Evolutionary conservation across 2,329 filamentous ascomycete species (phyloP).

Genomic region (Aspergillus uvarum): DNA sequence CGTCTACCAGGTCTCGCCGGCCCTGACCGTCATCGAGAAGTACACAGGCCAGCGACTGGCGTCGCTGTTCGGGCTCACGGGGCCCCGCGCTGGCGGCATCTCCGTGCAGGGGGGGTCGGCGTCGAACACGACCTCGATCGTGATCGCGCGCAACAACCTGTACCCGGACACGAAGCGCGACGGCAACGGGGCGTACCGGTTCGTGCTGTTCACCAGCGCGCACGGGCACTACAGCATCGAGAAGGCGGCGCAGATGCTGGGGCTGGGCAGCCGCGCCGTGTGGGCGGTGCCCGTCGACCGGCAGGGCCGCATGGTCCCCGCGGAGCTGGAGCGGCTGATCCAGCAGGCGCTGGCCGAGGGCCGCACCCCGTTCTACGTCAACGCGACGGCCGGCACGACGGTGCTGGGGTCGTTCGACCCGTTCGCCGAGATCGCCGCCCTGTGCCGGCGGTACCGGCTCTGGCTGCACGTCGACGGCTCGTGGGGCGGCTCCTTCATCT

Average conservation of each 20-base stretch:
- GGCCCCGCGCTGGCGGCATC: slow-evolving; percentile 68
- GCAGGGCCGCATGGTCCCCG: slow-evolving; percentile 68
- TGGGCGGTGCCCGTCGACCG: slow-evolving; percentile 72
- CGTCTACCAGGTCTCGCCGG: slow-evolving; percentile 91
- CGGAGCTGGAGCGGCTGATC: slow-evolving; percentile 64
- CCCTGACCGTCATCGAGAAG: slow-evolving; percentile 84
- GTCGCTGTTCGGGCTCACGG: slow-evolving; percentile 70
- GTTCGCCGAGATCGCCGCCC: slow-evolving; percentile 64
- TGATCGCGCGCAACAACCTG: slow-evolving; percentile 82
- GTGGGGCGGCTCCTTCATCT: slow-evolving; percentile 85
- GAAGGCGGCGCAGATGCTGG: slow-evolving; percentile 89
- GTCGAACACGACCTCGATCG: slow-evolving; percentile 80
- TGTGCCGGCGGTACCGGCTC: slow-evolving; percentile 70
- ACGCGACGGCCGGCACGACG: slow-evolving; percentile 91
- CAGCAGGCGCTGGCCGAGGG: slow-evolving; percentile 62
- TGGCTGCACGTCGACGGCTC: slow-evolving; percentile 94
- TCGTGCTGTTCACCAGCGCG: slow-evolving; percentile 82
- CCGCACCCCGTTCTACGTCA: slow-evolving; percentile 88
- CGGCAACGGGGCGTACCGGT: slow-evolving; percentile 65
- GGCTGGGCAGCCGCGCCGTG: slow-evolving; percentile 74
- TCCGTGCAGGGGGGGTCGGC: slow-evolving; percentile 77
- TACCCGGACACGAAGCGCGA: slow-evolving; percentile 73
- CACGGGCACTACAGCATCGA: slow-evolving; percentile 95
- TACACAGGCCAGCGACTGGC: slow-evolving; percentile 72
- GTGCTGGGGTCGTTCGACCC: slow-evolving; percentile 88